Conservation (phyloP, 768 basidiomycete genomes). For the Strobilomyces dryophilus region DNA sequence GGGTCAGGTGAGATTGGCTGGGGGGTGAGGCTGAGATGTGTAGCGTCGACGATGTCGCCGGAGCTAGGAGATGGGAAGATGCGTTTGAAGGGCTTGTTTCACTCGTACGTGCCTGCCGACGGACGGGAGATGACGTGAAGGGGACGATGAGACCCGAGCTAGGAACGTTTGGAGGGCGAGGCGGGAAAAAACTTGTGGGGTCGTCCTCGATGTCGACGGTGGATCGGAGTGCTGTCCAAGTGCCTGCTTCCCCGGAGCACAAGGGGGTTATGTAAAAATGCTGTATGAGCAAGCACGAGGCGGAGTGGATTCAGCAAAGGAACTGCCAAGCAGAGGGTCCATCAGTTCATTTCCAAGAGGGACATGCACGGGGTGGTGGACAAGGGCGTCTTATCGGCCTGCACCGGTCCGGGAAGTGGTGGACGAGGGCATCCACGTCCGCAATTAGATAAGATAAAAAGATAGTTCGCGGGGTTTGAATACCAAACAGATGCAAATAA, state of each 20-base stretch:
- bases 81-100: conserved; percentile 3
- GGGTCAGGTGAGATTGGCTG: neutral
- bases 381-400: neutral
- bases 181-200: neutral
- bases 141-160: neutral
- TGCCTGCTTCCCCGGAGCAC: neutral
- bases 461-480: conserved; percentile 11
- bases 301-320: neutral
- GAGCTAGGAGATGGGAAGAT: neutral
- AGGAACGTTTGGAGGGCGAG: neutral
- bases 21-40: neutral
- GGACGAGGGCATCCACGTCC: neutral
- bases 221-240: neutral
- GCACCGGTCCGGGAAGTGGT: neutral
- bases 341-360: neutral
- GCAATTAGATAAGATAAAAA: neutral
- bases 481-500: conserved; percentile 20
- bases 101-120: neutral
- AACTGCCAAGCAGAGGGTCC: neutral
- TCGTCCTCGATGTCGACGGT: neutral
- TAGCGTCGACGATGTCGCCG: neutral
- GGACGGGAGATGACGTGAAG: neutral
- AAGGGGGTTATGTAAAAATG: conserved; percentile 15
- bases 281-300: conserved; percentile 24
- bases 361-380: neutral